Evolutionary conservation across 306 rosid genomes (phyloP), one percentile per base, ranked within the genome.

Genomic region (Lotus japonicus): DNA sequence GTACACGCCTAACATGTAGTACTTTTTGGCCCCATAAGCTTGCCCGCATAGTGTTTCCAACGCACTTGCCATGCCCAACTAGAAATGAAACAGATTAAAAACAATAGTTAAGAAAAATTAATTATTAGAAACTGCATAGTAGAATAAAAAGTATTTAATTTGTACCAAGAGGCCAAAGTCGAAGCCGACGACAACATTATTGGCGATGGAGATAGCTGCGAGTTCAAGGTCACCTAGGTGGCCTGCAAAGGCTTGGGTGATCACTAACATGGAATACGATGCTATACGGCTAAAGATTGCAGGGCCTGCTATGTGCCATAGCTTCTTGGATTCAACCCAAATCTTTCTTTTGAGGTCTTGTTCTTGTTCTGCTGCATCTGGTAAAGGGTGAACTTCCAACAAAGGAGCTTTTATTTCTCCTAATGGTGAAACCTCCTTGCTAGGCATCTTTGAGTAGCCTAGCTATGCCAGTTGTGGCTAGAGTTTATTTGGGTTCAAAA

Each of bases 21-120:
- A 78, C 48, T 89, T 82, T 78, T 88, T 86, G 0, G 95, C 97
- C 4, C 98, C 98, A 38, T 8, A 92, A 0, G 98, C 98, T 76
- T 92, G 96, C 28, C 98, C 97, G 2, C 97, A 92, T 0, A 89
- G 83, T 0, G 95, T 92, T 70, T 92, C 92, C 5, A 92, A 71
- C 0, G 95, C 95, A 19, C 96, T 89, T 6, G 95, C 92, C 98
- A 92, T 92, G 5, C 98, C 96, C 59, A 89, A 38, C 96, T 92
- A 5, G 7, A 5, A 57, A 13, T 66, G 4, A 23, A 55, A 17
- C 45, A 60, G 19, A 63, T 39, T 39, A n/a, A 7, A 57, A n/a
- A n/a, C n/a, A n/a, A n/a, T n/a, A n/a, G n/a, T 5, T 2, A 10
- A 0, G 38, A 6, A 58, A 9, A 26, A 46, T 14, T n/a, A 10